phyloP scores from a whole-genome alignment of 2,329 filamentous ascomycete species.

The Pseudocercospora pini-densiflorae region DNA sequence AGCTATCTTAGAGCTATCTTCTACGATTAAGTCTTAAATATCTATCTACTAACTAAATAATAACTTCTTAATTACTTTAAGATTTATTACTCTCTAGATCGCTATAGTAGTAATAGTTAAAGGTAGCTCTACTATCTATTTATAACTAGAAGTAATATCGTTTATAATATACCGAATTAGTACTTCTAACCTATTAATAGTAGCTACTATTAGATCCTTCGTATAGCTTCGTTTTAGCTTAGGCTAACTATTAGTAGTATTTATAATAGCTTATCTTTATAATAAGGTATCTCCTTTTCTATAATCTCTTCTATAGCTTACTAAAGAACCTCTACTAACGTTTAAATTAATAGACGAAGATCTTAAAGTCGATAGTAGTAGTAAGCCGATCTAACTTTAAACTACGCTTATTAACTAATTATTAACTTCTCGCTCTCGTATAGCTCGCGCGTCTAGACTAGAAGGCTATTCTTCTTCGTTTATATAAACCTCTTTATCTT shows the following conservation, averaged over 20 bases:
- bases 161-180: neutral
- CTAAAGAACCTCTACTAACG: neutral
- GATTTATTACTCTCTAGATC: constrained; percentile 2
- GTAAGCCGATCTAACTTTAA: neutral
- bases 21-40: neutral
- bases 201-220: neutral
- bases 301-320: neutral
- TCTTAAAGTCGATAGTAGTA: neutral
- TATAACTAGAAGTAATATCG: neutral
- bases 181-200: neutral
- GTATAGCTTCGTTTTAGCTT: neutral
- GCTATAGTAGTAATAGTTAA: neutral
- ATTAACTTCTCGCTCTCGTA: neutral
- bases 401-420: neutral
- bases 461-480: neutral
- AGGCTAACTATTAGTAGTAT: neutral
- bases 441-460: neutral
- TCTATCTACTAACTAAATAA: neutral
- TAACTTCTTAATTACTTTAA: neutral
- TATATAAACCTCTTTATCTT: neutral
- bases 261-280: neutral
- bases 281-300: neutral
- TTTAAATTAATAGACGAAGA: neutral
- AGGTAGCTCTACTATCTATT: neutral
- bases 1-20: neutral